Conservation (phyloP, 306 rosid genomes). For the Vicia sativa region DNA sequence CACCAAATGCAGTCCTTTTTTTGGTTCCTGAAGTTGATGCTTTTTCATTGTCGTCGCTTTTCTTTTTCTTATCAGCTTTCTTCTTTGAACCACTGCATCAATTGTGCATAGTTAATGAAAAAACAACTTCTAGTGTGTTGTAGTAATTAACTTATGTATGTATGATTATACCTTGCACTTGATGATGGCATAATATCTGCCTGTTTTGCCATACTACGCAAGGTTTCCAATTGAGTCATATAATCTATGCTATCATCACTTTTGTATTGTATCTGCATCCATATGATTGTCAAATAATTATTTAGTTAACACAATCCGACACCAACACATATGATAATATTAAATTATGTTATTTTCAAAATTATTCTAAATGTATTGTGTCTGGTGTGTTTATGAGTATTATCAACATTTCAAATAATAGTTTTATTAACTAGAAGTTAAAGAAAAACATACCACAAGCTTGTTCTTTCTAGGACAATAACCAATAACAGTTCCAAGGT, state of each 20-base stretch:
- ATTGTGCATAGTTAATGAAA: background rate
- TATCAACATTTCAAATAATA: background rate
- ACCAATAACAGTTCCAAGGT: background rate
- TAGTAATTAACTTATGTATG: no score
- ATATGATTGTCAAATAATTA: background rate
- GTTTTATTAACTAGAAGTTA: background rate
- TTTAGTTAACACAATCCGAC: no score
- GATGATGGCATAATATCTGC: background rate
- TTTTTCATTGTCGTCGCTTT: background rate
- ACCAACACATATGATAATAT: no score
- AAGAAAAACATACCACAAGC: conserved; percentile 14
- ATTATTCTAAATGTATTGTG: no score
- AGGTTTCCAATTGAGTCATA: background rate
- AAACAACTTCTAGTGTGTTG: no score
- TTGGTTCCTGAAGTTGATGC: background rate
- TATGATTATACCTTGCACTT: background rate
- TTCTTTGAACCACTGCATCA: background rate
- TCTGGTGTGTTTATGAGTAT: background rate
- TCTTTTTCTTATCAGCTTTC: background rate
- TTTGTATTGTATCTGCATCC: background rate
- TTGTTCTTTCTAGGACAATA: background rate
- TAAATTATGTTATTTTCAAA: no score
- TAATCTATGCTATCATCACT: background rate
- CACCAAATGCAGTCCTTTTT: background rate
- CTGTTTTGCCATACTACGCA: background rate